phyloP scores from a whole-genome alignment of 2,329 filamentous ascomycete genomes.

The Trichoderma sp. region DNA sequence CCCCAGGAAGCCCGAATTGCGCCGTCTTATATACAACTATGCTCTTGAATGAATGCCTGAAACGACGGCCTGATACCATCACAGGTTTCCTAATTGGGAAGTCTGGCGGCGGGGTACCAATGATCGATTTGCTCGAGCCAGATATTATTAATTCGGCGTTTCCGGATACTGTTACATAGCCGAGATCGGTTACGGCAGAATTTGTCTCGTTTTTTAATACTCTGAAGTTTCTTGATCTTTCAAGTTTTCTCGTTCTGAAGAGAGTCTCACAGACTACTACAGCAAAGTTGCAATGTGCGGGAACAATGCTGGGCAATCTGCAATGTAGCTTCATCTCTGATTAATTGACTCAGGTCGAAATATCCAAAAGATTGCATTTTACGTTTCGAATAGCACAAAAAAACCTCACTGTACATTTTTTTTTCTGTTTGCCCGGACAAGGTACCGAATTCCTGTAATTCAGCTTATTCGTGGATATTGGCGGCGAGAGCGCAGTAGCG shows the following conservation, averaged over 20 bases:
- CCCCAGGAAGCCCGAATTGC: background rate
- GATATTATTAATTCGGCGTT: slow-evolving; percentile 11
- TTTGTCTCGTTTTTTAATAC: background rate
- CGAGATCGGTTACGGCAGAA: background rate
- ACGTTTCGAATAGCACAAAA: background rate
- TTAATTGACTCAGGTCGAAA: too few species aligned
- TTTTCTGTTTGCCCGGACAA: background rate
- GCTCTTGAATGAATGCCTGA: slow-evolving; percentile 28
- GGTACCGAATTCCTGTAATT: background rate
- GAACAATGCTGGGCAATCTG: too few species aligned
- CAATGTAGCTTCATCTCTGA: too few species aligned
- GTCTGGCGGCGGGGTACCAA: slow-evolving; percentile 15
- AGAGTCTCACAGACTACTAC: background rate
- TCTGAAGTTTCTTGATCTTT: background rate
- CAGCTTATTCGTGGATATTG: background rate
- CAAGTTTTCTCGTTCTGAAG: background rate
- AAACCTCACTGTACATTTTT: background rate
- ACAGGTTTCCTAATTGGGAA: slow-evolving; percentile 28
- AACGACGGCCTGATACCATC: slow-evolving; percentile 30
- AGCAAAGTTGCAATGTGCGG: too few species aligned
- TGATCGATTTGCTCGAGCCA: slow-evolving; percentile 2
- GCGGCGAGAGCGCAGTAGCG: background rate
- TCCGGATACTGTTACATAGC: background rate
- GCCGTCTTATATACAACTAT: slow-evolving; percentile 29
- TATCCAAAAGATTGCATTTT: too few species aligned